These are phyloP conservation scores for Coemansia sp. DNA, from an alignment of 192 early-diverging fungal species.

Conservation along the genomic window DNA sequence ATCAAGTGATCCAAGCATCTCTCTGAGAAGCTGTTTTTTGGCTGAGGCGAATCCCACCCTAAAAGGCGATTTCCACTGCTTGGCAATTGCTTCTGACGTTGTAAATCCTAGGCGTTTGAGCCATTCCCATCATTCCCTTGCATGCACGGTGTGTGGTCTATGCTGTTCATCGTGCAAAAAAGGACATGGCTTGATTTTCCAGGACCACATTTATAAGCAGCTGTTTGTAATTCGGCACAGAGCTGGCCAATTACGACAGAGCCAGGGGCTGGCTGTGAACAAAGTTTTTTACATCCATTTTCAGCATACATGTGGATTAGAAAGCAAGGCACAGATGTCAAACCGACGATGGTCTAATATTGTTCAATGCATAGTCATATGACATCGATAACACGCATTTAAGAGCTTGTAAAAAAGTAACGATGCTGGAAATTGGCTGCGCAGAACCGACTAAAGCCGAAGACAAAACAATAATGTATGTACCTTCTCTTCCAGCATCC, in stretches of 20 bases:
- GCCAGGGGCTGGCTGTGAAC: too few relatives aligned
- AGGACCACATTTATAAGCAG: too few relatives aligned
- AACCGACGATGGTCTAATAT: too few relatives aligned
- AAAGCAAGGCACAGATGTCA: too few relatives aligned
- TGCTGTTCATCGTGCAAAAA: background rate
- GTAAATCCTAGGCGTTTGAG: background rate
- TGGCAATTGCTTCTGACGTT: background rate
- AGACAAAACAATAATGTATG: background rate
- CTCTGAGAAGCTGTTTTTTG: too few relatives aligned
- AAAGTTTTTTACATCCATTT: background rate
- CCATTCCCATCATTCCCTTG: constrained; percentile 5
- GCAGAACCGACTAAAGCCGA: background rate
- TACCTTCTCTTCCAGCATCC: too few relatives aligned
- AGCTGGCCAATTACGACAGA: background rate
- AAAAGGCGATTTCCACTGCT: background rate
- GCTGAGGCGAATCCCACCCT: too few relatives aligned
- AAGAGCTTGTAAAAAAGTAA: background rate
- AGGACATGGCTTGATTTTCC: too few relatives aligned
- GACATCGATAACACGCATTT: background rate
- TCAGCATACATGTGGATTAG: too few relatives aligned
- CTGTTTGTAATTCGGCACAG: too few relatives aligned
- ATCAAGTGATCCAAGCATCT: background rate
- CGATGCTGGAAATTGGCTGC: background rate
- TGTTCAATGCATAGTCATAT: too few relatives aligned
- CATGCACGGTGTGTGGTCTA: background rate